Percentiles rank a stretch among this genome's conserved stretches.
These are phyloP conservation scores for Viola odorata DNA, from an alignment of 345 rosid genomes.

Conservation along the genomic window DNA sequence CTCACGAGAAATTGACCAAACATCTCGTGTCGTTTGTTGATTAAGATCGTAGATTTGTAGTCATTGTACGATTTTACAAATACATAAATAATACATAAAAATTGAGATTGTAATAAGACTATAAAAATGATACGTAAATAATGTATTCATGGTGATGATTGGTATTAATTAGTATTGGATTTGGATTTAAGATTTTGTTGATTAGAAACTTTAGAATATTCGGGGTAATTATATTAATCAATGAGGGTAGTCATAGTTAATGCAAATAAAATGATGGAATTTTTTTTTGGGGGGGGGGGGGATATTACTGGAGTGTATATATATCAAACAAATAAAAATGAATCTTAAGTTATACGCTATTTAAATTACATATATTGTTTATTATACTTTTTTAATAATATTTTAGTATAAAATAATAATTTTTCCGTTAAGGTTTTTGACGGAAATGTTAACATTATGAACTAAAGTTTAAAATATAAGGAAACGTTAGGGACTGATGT, in stretches of 20 bases:
- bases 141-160: slow-evolving; percentile 11
- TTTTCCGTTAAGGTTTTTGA: too few species aligned
- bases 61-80: not conserved
- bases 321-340: too few species aligned
- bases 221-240: not conserved
- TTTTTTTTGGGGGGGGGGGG: too few species aligned
- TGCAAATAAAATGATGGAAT: not conserved
- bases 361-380: too few species aligned
- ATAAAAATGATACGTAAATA: slow-evolving; percentile 7
- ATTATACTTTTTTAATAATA: too few species aligned
- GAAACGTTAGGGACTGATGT: too few species aligned
- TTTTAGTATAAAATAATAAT: too few species aligned
- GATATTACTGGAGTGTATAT: too few species aligned
- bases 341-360: too few species aligned
- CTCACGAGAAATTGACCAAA: not conserved
- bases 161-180: slow-evolving; percentile 7
- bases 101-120: not conserved
- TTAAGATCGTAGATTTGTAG: not conserved
- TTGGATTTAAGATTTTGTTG: not conserved
- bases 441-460: too few species aligned
- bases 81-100: not conserved
- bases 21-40: not conserved
- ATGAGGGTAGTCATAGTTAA: not conserved
- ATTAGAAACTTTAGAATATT: not conserved
- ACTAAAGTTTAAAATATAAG: too few species aligned